These are phyloP conservation scores for Cytospora piceicola DNA, from an alignment of 2,329 filamentous ascomycete species.

Conservation along the genomic window DNA sequence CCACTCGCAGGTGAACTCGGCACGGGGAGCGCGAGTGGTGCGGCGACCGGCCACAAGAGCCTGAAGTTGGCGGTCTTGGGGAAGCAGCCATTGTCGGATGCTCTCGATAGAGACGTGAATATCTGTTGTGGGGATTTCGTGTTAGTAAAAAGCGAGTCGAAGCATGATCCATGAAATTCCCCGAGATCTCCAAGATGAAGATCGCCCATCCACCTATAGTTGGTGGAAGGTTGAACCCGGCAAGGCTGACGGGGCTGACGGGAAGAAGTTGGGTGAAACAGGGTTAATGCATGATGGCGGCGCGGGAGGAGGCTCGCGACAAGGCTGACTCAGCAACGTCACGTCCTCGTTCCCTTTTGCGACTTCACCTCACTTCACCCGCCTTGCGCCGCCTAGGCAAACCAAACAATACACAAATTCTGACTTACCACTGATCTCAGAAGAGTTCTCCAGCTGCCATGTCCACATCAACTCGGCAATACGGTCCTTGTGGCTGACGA, in stretches of 20 bases:
- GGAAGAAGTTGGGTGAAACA: neutral
- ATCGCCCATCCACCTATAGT: neutral
- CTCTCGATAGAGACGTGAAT: slow-evolving; percentile 31
- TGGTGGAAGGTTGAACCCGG: slow-evolving; percentile 15
- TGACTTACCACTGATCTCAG: slow-evolving; percentile 30
- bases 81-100: slow-evolving; percentile 31
- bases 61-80: slow-evolving; percentile 30
- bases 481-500: slow-evolving; percentile 31
- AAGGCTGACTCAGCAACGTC: slow-evolving; percentile 26
- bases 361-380: neutral
- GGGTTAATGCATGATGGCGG: slow-evolving; percentile 28
- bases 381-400: neutral
- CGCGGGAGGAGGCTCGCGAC: slow-evolving; percentile 10
- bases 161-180: neutral
- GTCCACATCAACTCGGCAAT: slow-evolving; percentile 32
- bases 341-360: neutral
- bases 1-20: slow-evolving; percentile 31
- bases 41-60: slow-evolving; percentile 28
- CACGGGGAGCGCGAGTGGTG: slow-evolving; percentile 26
- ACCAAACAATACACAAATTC: neutral
- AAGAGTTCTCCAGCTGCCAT: slow-evolving; percentile 31
- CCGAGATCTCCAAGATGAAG: neutral
- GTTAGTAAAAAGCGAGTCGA: slow-evolving; percentile 14
- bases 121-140: slow-evolving; percentile 20
- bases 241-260: slow-evolving; percentile 13